Conservation (phyloP, 2,329 filamentous ascomycete genomes). For the Reticulascus tulasneorum region DNA sequence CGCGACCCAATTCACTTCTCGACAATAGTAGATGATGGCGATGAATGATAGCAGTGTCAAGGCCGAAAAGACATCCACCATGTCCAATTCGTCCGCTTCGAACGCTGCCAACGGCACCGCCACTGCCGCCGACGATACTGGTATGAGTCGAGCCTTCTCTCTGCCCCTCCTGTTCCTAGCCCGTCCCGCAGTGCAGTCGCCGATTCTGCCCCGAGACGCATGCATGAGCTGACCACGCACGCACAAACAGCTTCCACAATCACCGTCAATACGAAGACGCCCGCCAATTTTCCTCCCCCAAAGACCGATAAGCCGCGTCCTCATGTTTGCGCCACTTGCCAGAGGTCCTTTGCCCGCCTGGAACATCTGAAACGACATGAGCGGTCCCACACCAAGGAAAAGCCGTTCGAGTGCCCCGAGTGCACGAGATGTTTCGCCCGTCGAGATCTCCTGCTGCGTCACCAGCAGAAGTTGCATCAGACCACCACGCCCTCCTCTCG, state of each 20-base stretch:
- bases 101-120: slow-evolving; percentile 19
- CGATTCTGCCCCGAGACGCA: slow-evolving; percentile 15
- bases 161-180: slow-evolving; percentile 26
- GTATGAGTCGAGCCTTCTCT: slow-evolving; percentile 27
- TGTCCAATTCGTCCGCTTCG: slow-evolving; percentile 31
- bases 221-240: slow-evolving; percentile 22
- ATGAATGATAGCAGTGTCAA: slow-evolving; percentile 35
- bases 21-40: slow-evolving; percentile 26
- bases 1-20: slow-evolving; percentile 15
- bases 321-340: slow-evolving; percentile 88
- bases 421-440: slow-evolving; percentile 93
- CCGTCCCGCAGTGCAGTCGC: slow-evolving; percentile 4
- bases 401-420: slow-evolving; percentile 95
- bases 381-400: slow-evolving; percentile 97
- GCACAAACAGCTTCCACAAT: slow-evolving; percentile 40
- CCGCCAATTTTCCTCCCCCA: slow-evolving; percentile 64
- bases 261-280: slow-evolving; percentile 44
- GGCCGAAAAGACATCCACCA: slow-evolving; percentile 31
- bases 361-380: slow-evolving; percentile 98
- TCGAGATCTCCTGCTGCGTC: slow-evolving; percentile 83
- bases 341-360: slow-evolving; percentile 86
- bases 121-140: slow-evolving; percentile 33
- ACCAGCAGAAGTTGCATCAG: slow-evolving; percentile 98
- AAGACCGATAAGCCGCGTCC: slow-evolving; percentile 98
- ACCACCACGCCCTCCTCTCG: slow-evolving; percentile 83